Evolutionary conservation across 345 rosid species (phyloP), one percentile per base, ranked within the genome.

Genomic region (Hypericum androsaemum): DNA sequence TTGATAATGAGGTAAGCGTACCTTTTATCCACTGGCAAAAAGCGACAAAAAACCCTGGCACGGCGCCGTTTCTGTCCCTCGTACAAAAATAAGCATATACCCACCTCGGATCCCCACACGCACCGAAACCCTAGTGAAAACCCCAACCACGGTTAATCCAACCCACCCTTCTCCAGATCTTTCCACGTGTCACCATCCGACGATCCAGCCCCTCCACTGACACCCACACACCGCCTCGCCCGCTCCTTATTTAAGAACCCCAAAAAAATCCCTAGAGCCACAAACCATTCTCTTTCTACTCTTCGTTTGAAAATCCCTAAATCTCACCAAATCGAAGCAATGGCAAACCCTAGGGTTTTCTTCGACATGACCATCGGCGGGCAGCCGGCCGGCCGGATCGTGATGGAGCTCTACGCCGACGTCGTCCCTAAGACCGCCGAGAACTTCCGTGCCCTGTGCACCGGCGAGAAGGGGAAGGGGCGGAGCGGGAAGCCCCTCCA

Each of bases 401-500:
- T 79, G 62, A 84, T 84, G 80, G 94, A 84, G 72, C 58, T 81
- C 10, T 84, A 22, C 53, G 80, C 81, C n/a, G 88, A 84, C 4
- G 54, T 41, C 41, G 70, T 76, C 0, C 86, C 86, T 0, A 57
- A 46, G n/a, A 88, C 92, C 5, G 71, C 66, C 3, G 71, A 67
- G 46, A 67, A 67, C 59, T 67, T 67, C 63, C 71, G 71, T 11
- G 66, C 71, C 15, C 71, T 67, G 37, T 67, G 71, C 66, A 67
- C 71, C 6, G 71, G 71, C 37, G 71, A 67, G 66, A 67, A 67
- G 12, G 71, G 71, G 5, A 8, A 9, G 7, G 71, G 71, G 2
- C 60, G 41, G 59, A 5, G 5, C 38, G 54, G 54, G 41, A 51
- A 51, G 41, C 54, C 54, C 8, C 54, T 51, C 16, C 54, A 51